Evolutionary conservation across 2,329 filamentous ascomycete species (phyloP).

Genomic region (Podosphaera leucotricha): DNA sequence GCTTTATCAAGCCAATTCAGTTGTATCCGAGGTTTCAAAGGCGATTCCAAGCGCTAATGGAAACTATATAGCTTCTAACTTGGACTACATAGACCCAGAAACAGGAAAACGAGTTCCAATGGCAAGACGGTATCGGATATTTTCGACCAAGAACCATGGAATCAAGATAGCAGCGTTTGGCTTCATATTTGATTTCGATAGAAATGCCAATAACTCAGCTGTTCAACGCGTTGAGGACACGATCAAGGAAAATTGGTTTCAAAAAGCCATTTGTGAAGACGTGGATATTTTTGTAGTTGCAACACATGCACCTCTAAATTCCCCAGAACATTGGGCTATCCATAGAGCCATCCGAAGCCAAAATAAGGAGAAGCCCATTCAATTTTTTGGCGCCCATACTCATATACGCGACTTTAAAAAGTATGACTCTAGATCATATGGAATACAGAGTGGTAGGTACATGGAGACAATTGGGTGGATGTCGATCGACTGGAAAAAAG

Average conservation of each 20-base stretch:
- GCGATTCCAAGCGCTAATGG: constrained; percentile 66
- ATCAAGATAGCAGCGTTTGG: constrained; percentile 73
- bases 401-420: constrained; percentile 68
- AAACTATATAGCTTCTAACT: constrained; percentile 72
- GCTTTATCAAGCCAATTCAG: constrained; percentile 61
- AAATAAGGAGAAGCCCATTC: constrained; percentile 65
- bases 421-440: constrained; percentile 58
- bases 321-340: constrained; percentile 54
- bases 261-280: constrained; percentile 60
- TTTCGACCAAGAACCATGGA: constrained; percentile 74
- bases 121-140: constrained; percentile 64
- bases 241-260: constrained; percentile 72
- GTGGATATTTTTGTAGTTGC: constrained; percentile 70
- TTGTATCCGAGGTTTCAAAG: constrained; percentile 50
- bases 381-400: constrained; percentile 75
- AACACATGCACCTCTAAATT: constrained; percentile 66
- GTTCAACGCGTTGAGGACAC: constrained; percentile 62
- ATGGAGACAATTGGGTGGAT: constrained; percentile 91
- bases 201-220: constrained; percentile 74
- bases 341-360: constrained; percentile 55
- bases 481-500: constrained; percentile 43
- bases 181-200: constrained; percentile 82
- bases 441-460: constrained; percentile 70
- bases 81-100: constrained; percentile 60
- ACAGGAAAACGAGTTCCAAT: constrained; percentile 51